phyloP scores from a whole-genome alignment of 169 alveolate species.

The Plasmodium chabaudi region DNA sequence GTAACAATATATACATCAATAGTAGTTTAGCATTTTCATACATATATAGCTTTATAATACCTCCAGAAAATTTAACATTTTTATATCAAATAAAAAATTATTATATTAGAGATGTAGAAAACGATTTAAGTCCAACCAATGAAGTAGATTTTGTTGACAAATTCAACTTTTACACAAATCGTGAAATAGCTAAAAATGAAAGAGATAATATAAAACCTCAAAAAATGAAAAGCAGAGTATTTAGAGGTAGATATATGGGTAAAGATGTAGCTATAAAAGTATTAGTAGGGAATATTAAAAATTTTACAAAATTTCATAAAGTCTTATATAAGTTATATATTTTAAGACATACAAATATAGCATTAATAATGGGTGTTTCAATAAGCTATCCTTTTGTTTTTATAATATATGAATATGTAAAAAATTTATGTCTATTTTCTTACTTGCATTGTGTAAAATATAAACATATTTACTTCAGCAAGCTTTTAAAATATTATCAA shows the following conservation, averaged over 20 bases:
- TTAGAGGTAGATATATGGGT: constrained; percentile 74
- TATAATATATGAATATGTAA: constrained; percentile 65
- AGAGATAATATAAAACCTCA: neutral
- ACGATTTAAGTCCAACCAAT: neutral
- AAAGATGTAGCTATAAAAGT: constrained; percentile 78
- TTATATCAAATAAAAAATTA: constrained; percentile 38
- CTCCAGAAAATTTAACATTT: constrained; percentile 58
- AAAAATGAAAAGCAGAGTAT: constrained; percentile 48
- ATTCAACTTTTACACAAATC: neutral
- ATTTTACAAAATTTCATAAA: constrained; percentile 48
- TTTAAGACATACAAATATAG: constrained; percentile 70
- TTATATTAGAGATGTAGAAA: constrained; percentile 2
- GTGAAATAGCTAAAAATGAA: neutral
- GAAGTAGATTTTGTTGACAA: neutral
- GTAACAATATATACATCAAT: constrained; percentile 56
- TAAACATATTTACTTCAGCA: constrained; percentile 29
- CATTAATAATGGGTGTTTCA: constrained; percentile 73
- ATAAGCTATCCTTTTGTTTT: constrained; percentile 71
- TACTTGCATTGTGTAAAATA: constrained; percentile 50
- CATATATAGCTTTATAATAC: constrained; percentile 61
- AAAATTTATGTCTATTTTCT: constrained; percentile 51
- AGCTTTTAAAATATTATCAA: neutral
- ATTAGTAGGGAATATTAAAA: constrained; percentile 66
- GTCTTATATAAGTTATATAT: constrained; percentile 37
- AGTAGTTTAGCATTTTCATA: constrained; percentile 44